These are phyloP conservation scores for Ceratocystis huliohia DNA, from an alignment of 2,329 filamentous ascomycete species.

Conservation along the genomic window DNA sequence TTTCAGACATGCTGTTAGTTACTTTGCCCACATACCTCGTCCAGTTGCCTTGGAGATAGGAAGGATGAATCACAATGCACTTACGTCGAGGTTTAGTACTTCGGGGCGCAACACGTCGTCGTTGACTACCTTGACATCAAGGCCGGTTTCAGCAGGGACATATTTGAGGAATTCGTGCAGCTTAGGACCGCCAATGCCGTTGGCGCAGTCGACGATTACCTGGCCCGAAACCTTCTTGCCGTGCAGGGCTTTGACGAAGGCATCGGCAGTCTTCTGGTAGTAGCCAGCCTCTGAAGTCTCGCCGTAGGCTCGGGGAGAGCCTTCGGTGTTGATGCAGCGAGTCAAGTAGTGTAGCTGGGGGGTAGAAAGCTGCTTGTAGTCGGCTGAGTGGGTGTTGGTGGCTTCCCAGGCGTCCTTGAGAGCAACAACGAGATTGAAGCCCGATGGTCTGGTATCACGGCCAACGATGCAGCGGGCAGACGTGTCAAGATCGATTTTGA, in stretches of 20 bases:
- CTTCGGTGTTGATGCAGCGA: conserved; percentile 84
- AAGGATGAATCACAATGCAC: conserved; percentile 24
- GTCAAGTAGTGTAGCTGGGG: conserved; percentile 97
- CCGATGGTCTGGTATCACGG: conserved; percentile 85
- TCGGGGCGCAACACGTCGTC: conserved; percentile 87
- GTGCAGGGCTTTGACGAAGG: conserved; percentile 73
- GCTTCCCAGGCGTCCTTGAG: conserved; percentile 69
- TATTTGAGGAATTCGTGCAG: conserved; percentile 74
- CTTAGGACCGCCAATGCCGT: conserved; percentile 91
- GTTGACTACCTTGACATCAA: conserved; percentile 80
- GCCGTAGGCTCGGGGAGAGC: conserved; percentile 76
- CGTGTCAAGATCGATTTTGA: conserved; percentile 59
- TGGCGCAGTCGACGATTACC: conserved; percentile 86
- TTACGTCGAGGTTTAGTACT: conserved; percentile 73
- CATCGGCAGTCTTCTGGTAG: conserved; percentile 78
- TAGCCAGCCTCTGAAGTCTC: conserved; percentile 82
- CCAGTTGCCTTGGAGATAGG: no score
- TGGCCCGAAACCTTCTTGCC: conserved; percentile 60
- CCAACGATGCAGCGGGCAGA: conserved; percentile 77
- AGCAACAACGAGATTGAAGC: conserved; percentile 66
- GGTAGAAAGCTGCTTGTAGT: conserved; percentile 86
- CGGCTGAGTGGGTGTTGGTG: conserved; percentile 58
- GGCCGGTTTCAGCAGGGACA: conserved; percentile 53
- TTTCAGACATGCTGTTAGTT: background rate
- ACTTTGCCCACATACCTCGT: background rate